These are phyloP conservation scores for Mycena crocata DNA, from an alignment of 768 basidiomycete genomes.

Conservation along the genomic window DNA sequence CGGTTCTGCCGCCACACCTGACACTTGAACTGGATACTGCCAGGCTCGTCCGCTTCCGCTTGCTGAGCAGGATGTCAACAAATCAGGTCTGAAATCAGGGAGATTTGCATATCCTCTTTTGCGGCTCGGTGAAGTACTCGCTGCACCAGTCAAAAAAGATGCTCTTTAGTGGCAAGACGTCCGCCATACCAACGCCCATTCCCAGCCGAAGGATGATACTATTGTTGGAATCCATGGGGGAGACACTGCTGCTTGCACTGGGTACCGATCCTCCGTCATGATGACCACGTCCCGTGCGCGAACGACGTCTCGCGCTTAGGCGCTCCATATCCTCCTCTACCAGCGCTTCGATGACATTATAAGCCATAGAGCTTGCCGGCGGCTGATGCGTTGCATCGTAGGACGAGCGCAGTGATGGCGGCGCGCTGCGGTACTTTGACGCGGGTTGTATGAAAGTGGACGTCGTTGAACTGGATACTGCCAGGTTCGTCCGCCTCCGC, in stretches of 20 bases:
- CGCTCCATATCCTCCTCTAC: conserved; percentile 97
- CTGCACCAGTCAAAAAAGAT: conserved; percentile 95
- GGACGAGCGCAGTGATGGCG: conserved; percentile 48
- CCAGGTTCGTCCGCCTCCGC: conserved; percentile 97
- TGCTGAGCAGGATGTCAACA: conserved; percentile 63
- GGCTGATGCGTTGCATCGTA: conserved; percentile 45
- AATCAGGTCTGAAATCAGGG: background rate
- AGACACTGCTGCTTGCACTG: conserved; percentile 82
- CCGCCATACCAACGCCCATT: conserved; percentile 83
- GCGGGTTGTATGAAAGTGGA: background rate
- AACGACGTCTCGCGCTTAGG: conserved; percentile 73
- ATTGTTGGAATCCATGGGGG: conserved; percentile 80
- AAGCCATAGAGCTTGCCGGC: conserved; percentile 70
- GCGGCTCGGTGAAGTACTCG: conserved; percentile 98
- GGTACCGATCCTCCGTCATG: conserved; percentile 57
- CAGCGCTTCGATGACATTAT: conserved; percentile 87
- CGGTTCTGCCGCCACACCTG: conserved; percentile 94
- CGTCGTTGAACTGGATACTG: conserved; percentile 91
- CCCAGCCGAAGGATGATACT: conserved; percentile 82
- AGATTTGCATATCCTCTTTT: conserved; percentile 87
- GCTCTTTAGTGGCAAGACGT: conserved; percentile 91
- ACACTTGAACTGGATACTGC: conserved; percentile 92
- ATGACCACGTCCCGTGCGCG: conserved; percentile 55
- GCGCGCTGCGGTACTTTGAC: conserved; percentile 31
- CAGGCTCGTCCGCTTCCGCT: conserved; percentile 96